Evolutionary conservation across 2,329 filamentous ascomycete species (phyloP).

Genomic region (Aureobasidium sp.): DNA sequence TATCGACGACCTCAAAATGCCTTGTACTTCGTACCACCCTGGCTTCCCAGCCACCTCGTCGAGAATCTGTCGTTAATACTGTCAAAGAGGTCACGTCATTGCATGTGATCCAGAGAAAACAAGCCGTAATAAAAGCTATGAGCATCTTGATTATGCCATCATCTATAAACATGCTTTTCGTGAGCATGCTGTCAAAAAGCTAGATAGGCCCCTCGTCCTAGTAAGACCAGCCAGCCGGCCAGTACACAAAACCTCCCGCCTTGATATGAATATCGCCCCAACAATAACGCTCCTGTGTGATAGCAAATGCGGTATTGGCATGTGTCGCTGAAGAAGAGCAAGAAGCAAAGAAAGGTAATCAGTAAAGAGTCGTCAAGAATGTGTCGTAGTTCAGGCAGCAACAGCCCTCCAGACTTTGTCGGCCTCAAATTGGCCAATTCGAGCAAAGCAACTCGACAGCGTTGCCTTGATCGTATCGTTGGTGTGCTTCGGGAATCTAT

Average conservation of each 20-base stretch:
- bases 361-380: background rate
- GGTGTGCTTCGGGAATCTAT: slow-evolving; percentile 60
- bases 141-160: background rate
- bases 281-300: background rate
- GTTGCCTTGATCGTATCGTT: slow-evolving; percentile 67
- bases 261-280: background rate
- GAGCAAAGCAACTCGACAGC: slow-evolving; percentile 57
- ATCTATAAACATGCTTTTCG: slow-evolving; percentile 4
- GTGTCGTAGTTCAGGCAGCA: background rate
- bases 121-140: background rate
- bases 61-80: background rate
- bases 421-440: slow-evolving; percentile 53
- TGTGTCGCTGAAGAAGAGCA: background rate
- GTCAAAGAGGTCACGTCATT: background rate
- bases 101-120: too few relatives aligned
- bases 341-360: background rate
- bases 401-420: slow-evolving; percentile 55
- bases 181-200: slow-evolving; percentile 5
- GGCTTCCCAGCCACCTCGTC: background rate
- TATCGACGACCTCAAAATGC: background rate
- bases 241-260: background rate
- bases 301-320: background rate
- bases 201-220: background rate
- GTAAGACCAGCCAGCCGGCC: slow-evolving; percentile 1
- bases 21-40: background rate